Evolutionary conservation across 306 rosid genomes (phyloP), one percentile per base, ranked within the genome.

Genomic region (Hippophae gyantsensis): DNA sequence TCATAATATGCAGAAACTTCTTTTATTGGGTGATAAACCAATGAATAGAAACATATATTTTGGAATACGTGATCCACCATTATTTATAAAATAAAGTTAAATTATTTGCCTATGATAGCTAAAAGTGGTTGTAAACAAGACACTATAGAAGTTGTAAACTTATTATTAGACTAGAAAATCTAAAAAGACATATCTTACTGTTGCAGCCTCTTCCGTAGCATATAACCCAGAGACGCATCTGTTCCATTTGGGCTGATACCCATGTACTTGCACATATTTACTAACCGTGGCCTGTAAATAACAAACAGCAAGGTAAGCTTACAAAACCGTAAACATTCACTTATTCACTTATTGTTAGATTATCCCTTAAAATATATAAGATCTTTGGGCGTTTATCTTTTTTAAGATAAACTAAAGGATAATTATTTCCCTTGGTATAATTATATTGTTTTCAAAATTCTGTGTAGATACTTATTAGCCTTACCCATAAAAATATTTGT

Each of bases 181-280:
- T 32, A 6, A 43, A 9, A 43, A 57, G 62, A 57, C 43, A 67
- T 23, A 60, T 78, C 79, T 70, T 76, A 88, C 97, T 76, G 75
- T 72, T 58, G 87, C 54, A 93, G 76, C 64, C 86, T 78, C 62
- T 77, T 82, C 48, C 97, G 80, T 58, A 93, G 85, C 99, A 88
- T 82, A 68, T 80, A 88, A 7, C 99, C 86, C 71, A 88, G 75
- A 82, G 85, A 84, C 54, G 94, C 86, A 81, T 93, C 97, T 13
- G 95, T 86, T 11, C 90, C 95, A 56, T 72, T 84, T 41, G 97
- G 93, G 69, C 77, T 81, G 60, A 93, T 84, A 52, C 95, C 96
- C 99, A 93, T 93, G 74, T 93, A 93, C 68, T 93, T 93, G 94
- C 97, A 93, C 97, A 93, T 93, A 76, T 79, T 88, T 67, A 88